A percentile compares a stretch with the other conserved stretches of the same genome.
These are phyloP conservation scores for Candida ipomoeae DNA, from an alignment of 805 yeast species.

Conservation along the genomic window DNA sequence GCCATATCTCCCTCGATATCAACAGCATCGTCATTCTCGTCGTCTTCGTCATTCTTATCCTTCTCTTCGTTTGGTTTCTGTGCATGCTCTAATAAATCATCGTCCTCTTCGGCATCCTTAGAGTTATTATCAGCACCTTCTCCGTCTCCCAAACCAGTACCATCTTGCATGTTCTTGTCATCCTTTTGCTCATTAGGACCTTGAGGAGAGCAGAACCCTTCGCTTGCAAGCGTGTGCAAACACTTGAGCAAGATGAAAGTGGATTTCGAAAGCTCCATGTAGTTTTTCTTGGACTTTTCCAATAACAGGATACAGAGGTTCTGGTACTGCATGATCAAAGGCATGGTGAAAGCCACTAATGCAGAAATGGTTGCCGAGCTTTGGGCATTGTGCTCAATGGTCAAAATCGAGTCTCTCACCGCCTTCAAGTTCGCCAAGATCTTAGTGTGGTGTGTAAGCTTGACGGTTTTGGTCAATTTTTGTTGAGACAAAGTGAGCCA, in stretches of 20 bases:
- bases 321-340: constrained; percentile 59
- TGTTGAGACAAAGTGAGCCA: constrained; percentile 60
- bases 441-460: constrained; percentile 36
- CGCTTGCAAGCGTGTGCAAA: constrained; percentile 58
- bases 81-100: constrained; percentile 76
- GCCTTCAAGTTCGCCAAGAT: constrained; percentile 33
- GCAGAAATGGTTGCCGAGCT: constrained; percentile 43
- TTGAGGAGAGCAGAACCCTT: constrained; percentile 93
- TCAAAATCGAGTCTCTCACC: constrained; percentile 32
- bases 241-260: constrained; percentile 54
- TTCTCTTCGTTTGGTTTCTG: constrained; percentile 72
- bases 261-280: constrained; percentile 55
- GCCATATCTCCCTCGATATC: constrained; percentile 98
- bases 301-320: constrained; percentile 44
- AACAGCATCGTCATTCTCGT: constrained; percentile 81
- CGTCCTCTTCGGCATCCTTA: constrained; percentile 87
- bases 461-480: constrained; percentile 38
- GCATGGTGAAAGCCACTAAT: constrained; percentile 52
- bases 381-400: constrained; percentile 33
- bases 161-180: constrained; percentile 65
- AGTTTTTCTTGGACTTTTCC: constrained; percentile 43
- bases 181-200: constrained; percentile 63
- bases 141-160: constrained; percentile 93
- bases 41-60: constrained; percentile 54
- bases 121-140: constrained; percentile 78